Conservation (phyloP, 306 rosid species). For the Vicia villosa region DNA sequence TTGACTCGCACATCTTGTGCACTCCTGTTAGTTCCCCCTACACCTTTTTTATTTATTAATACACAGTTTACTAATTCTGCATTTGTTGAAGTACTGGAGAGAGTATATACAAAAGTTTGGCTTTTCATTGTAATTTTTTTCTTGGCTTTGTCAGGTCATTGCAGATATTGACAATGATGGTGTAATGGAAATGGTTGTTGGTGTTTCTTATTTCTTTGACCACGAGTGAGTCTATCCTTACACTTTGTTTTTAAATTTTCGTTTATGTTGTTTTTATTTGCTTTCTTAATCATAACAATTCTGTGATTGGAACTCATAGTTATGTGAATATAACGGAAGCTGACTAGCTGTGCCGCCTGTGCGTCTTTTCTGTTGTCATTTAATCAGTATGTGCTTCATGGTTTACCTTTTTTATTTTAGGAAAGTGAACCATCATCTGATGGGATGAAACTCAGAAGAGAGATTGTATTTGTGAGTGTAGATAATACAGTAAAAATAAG, state of each 20-base stretch:
- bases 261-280: background rate
- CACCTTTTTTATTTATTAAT: constrained; percentile 7
- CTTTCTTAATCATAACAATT: constrained; percentile 9
- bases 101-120: constrained; percentile 12
- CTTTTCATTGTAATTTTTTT: constrained; percentile 19
- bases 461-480: background rate
- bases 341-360: constrained; percentile 1
- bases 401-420: constrained; percentile 11
- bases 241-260: constrained; percentile 8
- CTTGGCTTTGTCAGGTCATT: constrained; percentile 69
- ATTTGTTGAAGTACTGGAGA: constrained; percentile 6
- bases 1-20: constrained; percentile 85
- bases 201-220: constrained; percentile 94
- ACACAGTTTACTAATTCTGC: background rate
- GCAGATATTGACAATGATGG: constrained; percentile 98
- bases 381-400: constrained; percentile 21
- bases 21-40: constrained; percentile 80
- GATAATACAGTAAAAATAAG: background rate
- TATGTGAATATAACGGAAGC: constrained; percentile 1
- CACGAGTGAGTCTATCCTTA: constrained; percentile 73
- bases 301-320: background rate
- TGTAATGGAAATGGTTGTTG: constrained; percentile 88
- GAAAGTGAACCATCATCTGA: constrained; percentile 11
- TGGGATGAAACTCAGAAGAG: constrained; percentile 8
- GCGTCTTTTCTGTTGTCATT: constrained; percentile 21